Conservation (phyloP, 306 rosid species). For the Dryas octopetala region DNA sequence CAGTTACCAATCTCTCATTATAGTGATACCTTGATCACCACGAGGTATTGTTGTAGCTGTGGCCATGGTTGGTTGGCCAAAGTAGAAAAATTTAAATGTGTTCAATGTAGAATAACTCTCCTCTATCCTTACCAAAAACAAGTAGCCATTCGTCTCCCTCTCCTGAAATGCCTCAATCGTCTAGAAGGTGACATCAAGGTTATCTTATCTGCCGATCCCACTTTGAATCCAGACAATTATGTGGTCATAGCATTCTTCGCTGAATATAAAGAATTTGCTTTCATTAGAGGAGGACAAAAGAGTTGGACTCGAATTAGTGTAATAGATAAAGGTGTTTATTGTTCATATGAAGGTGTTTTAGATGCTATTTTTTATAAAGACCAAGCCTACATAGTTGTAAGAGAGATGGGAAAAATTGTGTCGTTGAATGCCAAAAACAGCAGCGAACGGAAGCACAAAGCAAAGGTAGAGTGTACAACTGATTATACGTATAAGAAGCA, state of each 20-base stretch:
- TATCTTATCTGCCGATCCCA: not conserved
- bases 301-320: not conserved
- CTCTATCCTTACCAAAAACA: not conserved
- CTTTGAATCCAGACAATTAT: not conserved
- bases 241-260: not conserved
- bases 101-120: not conserved
- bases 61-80: conserved; percentile 4
- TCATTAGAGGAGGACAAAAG: not conserved
- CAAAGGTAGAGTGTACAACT: too few species aligned
- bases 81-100: not conserved
- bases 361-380: not conserved
- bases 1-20: not conserved
- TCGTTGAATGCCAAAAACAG: too few species aligned
- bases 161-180: not conserved
- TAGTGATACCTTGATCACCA: too few species aligned
- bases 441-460: too few species aligned
- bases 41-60: not conserved
- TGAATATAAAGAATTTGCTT: not conserved
- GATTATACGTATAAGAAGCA: too few species aligned
- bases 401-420: not conserved
- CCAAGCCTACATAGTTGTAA: not conserved
- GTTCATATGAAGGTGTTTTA: not conserved
- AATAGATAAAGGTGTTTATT: too few species aligned
- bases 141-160: not conserved
- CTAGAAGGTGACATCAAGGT: not conserved